Conservation (phyloP, 225 moss, liverwort and hornwort species). For the Pleurozium schreberi region DNA sequence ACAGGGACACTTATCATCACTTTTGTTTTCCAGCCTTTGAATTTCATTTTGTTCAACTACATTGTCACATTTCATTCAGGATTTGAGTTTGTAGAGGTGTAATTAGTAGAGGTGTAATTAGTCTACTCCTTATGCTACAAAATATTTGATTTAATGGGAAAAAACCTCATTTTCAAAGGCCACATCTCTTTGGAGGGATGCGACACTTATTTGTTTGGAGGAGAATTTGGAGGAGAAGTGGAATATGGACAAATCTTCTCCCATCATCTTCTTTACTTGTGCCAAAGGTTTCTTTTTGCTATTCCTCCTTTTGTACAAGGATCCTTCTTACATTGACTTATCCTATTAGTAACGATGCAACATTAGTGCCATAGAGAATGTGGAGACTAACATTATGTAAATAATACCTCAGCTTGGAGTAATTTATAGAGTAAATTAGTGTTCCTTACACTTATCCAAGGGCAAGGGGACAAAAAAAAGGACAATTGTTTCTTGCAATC, state of each 20-base stretch:
- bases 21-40: background rate
- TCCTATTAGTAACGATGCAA: too few species aligned
- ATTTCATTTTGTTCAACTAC: background rate
- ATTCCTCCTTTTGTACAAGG: background rate
- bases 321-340: background rate
- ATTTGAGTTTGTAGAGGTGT: background rate
- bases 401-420: rapidly evolving
- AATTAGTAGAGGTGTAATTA: background rate
- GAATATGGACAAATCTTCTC: background rate
- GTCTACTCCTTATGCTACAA: background rate
- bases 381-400: background rate
- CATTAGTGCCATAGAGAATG: background rate
- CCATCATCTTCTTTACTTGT: background rate
- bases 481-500: too few species aligned
- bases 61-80: background rate
- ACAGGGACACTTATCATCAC: background rate
- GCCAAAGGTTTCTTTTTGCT: rapidly evolving
- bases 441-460: background rate
- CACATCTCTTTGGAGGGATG: background rate
- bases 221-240: too few species aligned
- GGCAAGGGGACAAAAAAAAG: too few species aligned
- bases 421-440: too few species aligned
- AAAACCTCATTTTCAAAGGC: background rate
- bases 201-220: rapidly evolving
- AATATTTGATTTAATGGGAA: background rate